phyloP scores from a whole-genome alignment of 2,329 filamentous ascomycete species.

The Phyllosticta citrichinensis region DNA sequence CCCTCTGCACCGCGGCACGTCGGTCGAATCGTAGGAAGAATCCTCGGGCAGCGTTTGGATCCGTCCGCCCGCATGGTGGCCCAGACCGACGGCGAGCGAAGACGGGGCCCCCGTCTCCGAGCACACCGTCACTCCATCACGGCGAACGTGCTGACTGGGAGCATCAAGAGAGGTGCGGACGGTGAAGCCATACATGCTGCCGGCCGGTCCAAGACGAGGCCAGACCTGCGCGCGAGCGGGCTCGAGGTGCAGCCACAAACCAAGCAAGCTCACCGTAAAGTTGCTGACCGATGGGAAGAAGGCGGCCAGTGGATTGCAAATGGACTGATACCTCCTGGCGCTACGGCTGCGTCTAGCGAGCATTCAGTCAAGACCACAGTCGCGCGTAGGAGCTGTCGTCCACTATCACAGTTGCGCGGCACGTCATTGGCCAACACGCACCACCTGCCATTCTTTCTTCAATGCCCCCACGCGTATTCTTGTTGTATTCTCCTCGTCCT shows the following conservation, averaged over 20 bases:
- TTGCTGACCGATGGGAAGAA: neutral
- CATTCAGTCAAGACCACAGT: no score
- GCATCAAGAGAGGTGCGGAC: neutral
- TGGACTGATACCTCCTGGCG: no score
- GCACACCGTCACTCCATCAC: neutral
- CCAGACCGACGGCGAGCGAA: neutral
- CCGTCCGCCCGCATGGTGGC: neutral
- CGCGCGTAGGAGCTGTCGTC: no score
- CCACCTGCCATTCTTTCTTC: neutral
- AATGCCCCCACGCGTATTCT: neutral
- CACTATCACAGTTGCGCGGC: no score
- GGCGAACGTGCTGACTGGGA: neutral
- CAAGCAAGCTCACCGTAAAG: neutral
- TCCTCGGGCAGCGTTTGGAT: neutral
- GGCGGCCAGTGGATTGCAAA: no score
- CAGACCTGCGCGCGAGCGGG: neutral
- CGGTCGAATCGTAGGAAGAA: neutral
- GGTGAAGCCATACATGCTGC: neutral
- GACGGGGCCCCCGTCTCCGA: neutral
- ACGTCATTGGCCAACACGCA: no score
- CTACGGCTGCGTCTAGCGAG: no score
- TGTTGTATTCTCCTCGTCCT: neutral
- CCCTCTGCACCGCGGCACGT: neutral
- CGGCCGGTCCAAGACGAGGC: neutral
- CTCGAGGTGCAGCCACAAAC: neutral